These are phyloP conservation scores for Vaccinium myrtillus DNA, from an alignment of 148 eudicot genomes.

Conservation along the genomic window DNA sequence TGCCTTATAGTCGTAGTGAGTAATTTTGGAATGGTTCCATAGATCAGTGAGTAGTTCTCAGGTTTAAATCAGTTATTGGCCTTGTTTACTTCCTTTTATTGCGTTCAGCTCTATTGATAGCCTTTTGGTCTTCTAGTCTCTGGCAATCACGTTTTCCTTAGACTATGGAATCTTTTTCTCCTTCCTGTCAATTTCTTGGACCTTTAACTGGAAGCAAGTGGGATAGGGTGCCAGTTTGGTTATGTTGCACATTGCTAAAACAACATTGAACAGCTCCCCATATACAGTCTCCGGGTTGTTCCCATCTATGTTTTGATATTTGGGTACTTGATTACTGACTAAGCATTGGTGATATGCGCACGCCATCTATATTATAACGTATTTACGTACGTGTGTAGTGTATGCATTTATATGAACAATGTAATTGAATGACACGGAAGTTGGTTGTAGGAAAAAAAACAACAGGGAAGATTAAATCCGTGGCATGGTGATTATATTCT, in stretches of 20 bases:
- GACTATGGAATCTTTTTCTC: neutral
- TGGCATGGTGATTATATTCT: neutral
- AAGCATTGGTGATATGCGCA: neutral
- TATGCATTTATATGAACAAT: neutral
- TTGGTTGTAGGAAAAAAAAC: neutral
- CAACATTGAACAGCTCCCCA: neutral
- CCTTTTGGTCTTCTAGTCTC: neutral
- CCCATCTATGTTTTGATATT: neutral
- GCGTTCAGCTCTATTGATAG: neutral
- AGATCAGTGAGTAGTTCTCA: neutral
- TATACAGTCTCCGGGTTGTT: neutral
- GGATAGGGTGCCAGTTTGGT: neutral
- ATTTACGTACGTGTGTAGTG: neutral
- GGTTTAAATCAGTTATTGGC: neutral
- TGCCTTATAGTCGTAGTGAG: neutral
- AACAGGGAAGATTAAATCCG: neutral
- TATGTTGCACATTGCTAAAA: neutral
- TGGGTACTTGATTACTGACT: neutral
- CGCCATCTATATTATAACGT: neutral
- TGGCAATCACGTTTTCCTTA: neutral
- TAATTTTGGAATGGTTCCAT: neutral
- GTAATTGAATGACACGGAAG: neutral
- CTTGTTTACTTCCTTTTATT: neutral
- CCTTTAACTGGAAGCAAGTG: neutral
- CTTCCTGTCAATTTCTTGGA: neutral